Conservation (phyloP, 108 stramenopile genomes). For the Nitzschia sp. region DNA sequence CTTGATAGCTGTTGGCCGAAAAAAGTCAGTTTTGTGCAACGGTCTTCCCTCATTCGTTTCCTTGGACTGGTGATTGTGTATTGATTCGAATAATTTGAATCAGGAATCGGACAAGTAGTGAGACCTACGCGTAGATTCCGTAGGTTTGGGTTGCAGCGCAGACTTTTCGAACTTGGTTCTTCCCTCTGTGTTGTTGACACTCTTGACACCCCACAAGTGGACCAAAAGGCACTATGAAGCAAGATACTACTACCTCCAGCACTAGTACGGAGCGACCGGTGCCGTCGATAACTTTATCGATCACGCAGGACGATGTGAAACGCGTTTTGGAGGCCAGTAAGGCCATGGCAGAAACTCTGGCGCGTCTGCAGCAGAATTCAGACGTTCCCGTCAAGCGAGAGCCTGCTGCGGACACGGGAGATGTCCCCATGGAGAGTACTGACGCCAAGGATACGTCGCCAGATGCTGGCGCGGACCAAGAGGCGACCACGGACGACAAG, state of each 20-base stretch:
- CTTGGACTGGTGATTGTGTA: background rate
- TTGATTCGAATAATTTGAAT: constrained; percentile 4
- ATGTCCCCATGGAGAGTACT: background rate
- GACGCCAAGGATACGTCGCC: background rate
- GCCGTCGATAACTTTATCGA: constrained; percentile 63
- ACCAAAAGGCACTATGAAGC: constrained; percentile 2
- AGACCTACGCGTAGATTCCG: background rate
- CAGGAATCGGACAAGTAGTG: background rate
- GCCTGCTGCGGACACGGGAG: background rate
- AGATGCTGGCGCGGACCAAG: background rate
- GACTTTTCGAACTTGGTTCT: no score
- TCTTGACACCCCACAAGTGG: no score
- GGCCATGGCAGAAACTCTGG: constrained; percentile 48
- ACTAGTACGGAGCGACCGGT: constrained; percentile 30
- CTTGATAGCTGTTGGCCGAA: no score
- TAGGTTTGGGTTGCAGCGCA: no score
- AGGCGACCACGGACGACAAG: background rate
- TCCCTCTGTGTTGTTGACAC: no score
- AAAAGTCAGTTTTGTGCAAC: no score
- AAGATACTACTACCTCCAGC: constrained; percentile 2
- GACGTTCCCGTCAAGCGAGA: background rate
- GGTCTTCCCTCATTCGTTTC: background rate
- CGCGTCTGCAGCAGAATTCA: constrained; percentile 21
- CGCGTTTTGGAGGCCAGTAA: constrained; percentile 59
- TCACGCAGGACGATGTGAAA: constrained; percentile 56